These are phyloP conservation scores for Bryum argenteum DNA, from an alignment of 225 moss, liverwort and hornwort genomes.

Conservation along the genomic window DNA sequence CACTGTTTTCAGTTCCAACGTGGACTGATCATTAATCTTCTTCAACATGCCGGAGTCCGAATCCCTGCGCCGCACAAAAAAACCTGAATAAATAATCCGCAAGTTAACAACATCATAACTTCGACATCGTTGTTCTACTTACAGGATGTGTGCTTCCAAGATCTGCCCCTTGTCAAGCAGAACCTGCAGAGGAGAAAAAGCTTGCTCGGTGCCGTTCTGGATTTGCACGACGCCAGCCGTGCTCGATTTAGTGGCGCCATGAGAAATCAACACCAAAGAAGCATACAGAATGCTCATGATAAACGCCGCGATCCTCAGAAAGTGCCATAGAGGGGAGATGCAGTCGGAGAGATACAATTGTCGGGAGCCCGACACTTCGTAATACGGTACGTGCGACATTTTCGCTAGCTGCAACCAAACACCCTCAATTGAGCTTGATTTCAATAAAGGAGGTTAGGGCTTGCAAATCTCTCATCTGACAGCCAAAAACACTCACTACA, in stretches of 20 bases:
- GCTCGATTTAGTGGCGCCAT: constrained; percentile 30
- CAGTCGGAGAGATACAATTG: constrained; percentile 27
- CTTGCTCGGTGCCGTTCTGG: constrained; percentile 35
- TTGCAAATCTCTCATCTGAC: background rate
- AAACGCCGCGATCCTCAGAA: constrained; percentile 52
- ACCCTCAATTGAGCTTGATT: background rate
- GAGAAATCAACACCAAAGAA: constrained; percentile 39
- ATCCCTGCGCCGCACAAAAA: constrained; percentile 46
- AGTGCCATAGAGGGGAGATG: constrained; percentile 42
- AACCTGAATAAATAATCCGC: too few species aligned
- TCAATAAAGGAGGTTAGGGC: constrained; percentile 2
- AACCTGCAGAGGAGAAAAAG: constrained; percentile 63
- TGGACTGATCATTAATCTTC: constrained; percentile 68
- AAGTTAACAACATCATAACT: too few species aligned
- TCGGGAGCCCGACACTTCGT: constrained; percentile 39
- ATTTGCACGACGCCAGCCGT: constrained; percentile 16
- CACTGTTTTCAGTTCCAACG: constrained; percentile 78
- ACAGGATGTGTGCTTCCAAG: constrained; percentile 40
- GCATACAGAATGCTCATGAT: constrained; percentile 57
- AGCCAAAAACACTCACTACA: background rate
- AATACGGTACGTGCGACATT: constrained; percentile 59
- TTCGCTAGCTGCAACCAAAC: constrained; percentile 18
- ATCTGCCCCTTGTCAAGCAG: constrained; percentile 46
- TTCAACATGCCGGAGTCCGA: constrained; percentile 59
- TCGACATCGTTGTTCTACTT: constrained; percentile 13